Conservation (phyloP, 2,329 filamentous ascomycete genomes). For the Colletotrichum lentis region DNA sequence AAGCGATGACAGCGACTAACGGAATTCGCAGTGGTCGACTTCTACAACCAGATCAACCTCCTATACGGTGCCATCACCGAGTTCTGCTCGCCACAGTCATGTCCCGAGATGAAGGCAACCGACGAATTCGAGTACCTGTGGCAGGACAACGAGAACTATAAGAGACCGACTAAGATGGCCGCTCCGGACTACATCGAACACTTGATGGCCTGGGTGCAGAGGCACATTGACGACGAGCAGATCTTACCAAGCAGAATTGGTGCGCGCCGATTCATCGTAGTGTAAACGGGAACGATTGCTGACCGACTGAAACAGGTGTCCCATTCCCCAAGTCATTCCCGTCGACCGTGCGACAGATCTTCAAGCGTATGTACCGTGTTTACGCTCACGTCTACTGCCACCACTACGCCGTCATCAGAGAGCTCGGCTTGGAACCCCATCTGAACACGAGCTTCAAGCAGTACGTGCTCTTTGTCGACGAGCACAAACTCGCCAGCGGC, state of each 20-base stretch:
- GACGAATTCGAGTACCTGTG: constrained; percentile 99
- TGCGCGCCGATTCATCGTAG: constrained; percentile 47
- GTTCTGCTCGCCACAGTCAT: constrained; percentile 96
- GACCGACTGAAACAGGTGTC: constrained; percentile 66
- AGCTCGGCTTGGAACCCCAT: constrained; percentile 94
- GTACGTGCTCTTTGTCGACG: constrained; percentile 97
- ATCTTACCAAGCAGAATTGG: constrained; percentile 95
- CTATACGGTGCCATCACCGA: constrained; percentile 99
- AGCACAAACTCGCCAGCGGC: constrained; percentile 89
- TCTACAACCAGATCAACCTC: constrained; percentile 99
- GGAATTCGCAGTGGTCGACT: constrained; percentile 84
- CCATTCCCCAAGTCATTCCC: constrained; percentile 95
- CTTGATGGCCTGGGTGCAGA: constrained; percentile 95
- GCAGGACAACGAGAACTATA: constrained; percentile 95
- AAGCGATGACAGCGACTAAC: constrained; percentile 41
- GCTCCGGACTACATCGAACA: constrained; percentile 98
- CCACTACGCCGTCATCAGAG: constrained; percentile 95
- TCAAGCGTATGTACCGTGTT: constrained; percentile 98
- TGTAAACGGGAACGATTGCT: not conserved
- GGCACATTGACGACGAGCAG: constrained; percentile 92
- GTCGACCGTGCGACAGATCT: constrained; percentile 88
- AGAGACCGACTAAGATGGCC: constrained; percentile 96
- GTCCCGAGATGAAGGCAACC: constrained; percentile 99
- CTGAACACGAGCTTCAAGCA: constrained; percentile 99
- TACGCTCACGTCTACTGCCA: constrained; percentile 99